Evolutionary conservation across 345 rosid species (phyloP), one percentile per base, ranked within the genome.

Genomic region (Acer campestre): DNA sequence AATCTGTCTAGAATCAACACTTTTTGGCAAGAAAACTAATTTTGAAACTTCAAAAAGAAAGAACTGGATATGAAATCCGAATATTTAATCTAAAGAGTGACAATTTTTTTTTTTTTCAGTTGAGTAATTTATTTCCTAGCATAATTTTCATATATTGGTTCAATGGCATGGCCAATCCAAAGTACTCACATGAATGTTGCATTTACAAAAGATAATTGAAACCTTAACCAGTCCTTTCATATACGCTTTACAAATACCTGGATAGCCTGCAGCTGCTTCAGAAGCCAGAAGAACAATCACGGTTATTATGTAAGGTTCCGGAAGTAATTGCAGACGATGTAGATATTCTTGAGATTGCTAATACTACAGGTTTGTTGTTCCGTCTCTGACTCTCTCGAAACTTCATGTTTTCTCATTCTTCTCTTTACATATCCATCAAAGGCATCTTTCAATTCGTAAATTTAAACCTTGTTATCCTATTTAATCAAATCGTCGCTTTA

Each of bases 201-300:
- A 63, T 73, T 56, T 53, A 7, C 10, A 56, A 66, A 17, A 61
- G 25, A 10, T 18, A 16, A 46, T 16, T 31, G 22, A 55, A 55
- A 13, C 78, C 84, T 79, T 78, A 70, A 77, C 77, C 35, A 62
- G 29, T 66, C 40, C 12, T 70, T 55, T 78, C 49, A 53, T 38
- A 38, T 76, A 85, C 86, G 61, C 58, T 82, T 4, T 71, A 20
- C 35, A 65, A 55, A 69, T 74, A 68, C 68, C 38, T 83, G 59
- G 82, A 77, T 9, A 80, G 78, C 75, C 58, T 44, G 79, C 64
- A 56, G 17, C 70, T 78, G 61, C 87, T 88, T 53, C 64, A 71
- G 75, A 82, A 75, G 48, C 81, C 89, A 10, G 62, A 63, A 0
- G 87, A 85, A 48, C 87, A 84, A 75, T 53, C 73, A 64, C 82